Evolutionary conservation across 2,329 filamentous ascomycete species (phyloP).

Genomic region (Aspergillus transmontanensis): DNA sequence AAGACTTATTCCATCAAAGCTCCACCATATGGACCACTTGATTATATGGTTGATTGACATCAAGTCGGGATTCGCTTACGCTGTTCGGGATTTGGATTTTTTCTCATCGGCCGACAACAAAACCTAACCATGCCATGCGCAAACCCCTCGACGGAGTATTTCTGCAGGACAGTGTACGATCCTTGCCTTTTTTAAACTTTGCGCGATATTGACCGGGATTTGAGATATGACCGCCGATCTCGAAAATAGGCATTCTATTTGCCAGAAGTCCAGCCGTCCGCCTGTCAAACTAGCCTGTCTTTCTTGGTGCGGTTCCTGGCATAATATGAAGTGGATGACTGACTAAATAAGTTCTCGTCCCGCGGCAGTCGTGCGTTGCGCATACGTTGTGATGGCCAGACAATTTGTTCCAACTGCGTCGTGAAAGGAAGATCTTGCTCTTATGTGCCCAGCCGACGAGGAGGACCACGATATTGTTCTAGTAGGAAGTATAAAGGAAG

Average conservation of each 20-base stretch:
- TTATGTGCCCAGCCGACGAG: constrained; percentile 7
- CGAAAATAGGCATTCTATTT: not conserved
- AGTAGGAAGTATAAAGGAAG: not conserved
- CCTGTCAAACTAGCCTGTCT: constrained; percentile 56
- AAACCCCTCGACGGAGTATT: not conserved
- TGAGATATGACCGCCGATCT: constrained; percentile 1
- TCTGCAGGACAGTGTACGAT: constrained; percentile 2
- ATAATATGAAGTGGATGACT: not conserved
- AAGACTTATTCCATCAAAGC: constrained; percentile 10
- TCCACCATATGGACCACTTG: constrained; percentile 8
- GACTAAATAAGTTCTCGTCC: not conserved
- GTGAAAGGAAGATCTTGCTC: constrained; percentile 30
- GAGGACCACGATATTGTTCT: constrained; percentile 6
- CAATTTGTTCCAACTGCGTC: constrained; percentile 42
- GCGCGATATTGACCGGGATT: constrained; percentile 1
- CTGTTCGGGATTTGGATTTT: constrained; percentile 19
- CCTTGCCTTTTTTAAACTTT: not conserved
- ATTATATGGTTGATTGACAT: constrained; percentile 8
- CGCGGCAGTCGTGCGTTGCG: constrained; percentile 46
- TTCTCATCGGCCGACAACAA: constrained; percentile 5
- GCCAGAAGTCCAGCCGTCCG: constrained; percentile 29
- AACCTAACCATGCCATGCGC: constrained; percentile 2
- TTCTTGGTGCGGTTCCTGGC: constrained; percentile 49
- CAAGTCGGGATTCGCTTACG: constrained; percentile 17
- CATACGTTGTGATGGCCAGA: constrained; percentile 52